A percentile compares a stretch with the other conserved stretches of the same genome.
Conservation (phyloP, 805 yeast species). For the Saccharomycopsis fermentans region DNA sequence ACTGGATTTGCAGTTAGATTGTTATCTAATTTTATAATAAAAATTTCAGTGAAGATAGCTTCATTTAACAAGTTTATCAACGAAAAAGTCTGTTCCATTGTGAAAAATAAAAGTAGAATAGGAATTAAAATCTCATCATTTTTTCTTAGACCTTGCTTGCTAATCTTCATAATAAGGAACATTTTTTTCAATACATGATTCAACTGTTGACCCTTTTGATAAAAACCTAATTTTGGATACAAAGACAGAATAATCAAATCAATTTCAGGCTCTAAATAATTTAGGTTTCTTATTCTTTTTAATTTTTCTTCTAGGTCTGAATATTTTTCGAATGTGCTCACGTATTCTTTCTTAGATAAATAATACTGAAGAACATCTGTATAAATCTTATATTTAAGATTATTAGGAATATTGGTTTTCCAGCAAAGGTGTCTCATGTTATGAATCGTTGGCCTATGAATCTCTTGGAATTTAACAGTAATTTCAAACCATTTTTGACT, state of each 20-base stretch:
- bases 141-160: constrained; percentile 11
- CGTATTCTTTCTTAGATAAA: constrained; percentile 3
- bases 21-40: constrained; percentile 11
- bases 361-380: constrained; percentile 13
- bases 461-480: constrained; percentile 16
- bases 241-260: constrained; percentile 13
- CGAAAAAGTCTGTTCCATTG: constrained; percentile 6
- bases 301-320: constrained; percentile 5
- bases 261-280: constrained; percentile 16
- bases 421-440: constrained; percentile 17
- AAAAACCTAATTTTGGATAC: constrained; percentile 12
- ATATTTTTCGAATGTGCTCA: constrained; percentile 3
- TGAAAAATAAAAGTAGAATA: constrained; percentile 13
- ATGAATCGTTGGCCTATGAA: constrained; percentile 15
- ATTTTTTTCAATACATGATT: constrained; percentile 7
- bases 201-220: constrained; percentile 15
- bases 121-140: constrained; percentile 18
- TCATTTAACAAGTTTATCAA: constrained; percentile 10
- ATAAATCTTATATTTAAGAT: constrained; percentile 16
- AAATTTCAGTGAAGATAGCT: constrained; percentile 12
- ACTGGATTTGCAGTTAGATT: constrained; percentile 9
- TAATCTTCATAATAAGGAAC: constrained; percentile 11
- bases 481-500: constrained; percentile 19
- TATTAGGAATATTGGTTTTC: constrained; percentile 16
- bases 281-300: constrained; percentile 3